A percentile compares a stretch with the other conserved stretches of the same genome.
phyloP scores from a whole-genome alignment of 2,329 filamentous ascomycete species.

The Colletotrichum sidae region DNA sequence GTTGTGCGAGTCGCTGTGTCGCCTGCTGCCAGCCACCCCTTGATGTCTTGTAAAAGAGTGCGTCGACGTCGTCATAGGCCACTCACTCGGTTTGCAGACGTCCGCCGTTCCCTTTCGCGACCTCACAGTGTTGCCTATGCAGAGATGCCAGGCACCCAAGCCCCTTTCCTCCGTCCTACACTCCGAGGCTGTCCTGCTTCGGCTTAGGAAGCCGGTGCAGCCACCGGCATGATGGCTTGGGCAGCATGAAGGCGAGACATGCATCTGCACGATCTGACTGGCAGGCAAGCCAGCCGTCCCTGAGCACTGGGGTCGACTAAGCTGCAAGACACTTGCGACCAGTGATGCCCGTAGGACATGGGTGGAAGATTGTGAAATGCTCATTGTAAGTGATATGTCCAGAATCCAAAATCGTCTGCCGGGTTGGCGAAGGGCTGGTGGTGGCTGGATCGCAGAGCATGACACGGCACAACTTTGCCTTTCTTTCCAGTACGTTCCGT shows the following conservation, averaged over 20 bases:
- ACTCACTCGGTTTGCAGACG: background rate
- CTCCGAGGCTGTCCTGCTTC: slow-evolving; percentile 14
- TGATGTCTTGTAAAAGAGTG: background rate
- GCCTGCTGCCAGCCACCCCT: slow-evolving; percentile 1
- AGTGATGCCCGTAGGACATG: slow-evolving; percentile 9
- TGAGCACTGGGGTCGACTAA: slow-evolving; percentile 14
- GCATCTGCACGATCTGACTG: slow-evolving; percentile 31
- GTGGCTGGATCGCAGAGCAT: no score
- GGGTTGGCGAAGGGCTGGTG: no score
- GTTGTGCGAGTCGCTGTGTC: slow-evolving; percentile 14
- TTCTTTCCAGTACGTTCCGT: background rate
- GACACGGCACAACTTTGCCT: background rate
- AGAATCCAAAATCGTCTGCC: no score
- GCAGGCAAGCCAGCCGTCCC: slow-evolving; percentile 19
- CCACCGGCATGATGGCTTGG: slow-evolving; percentile 27
- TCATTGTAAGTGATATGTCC: background rate
- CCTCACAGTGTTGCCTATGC: no score
- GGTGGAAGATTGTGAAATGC: background rate
- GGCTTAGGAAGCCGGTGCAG: slow-evolving; percentile 27
- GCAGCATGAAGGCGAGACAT: slow-evolving; percentile 29
- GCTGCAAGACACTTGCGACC: slow-evolving; percentile 27
- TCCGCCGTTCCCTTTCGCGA: background rate
- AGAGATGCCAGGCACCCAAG: no score
- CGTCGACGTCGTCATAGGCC: slow-evolving; percentile 21
- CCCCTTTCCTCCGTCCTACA: slow-evolving; percentile 2